Conservation (phyloP, 129 eudicot genomes). For the Chrysanthemum lavandulifolium region DNA sequence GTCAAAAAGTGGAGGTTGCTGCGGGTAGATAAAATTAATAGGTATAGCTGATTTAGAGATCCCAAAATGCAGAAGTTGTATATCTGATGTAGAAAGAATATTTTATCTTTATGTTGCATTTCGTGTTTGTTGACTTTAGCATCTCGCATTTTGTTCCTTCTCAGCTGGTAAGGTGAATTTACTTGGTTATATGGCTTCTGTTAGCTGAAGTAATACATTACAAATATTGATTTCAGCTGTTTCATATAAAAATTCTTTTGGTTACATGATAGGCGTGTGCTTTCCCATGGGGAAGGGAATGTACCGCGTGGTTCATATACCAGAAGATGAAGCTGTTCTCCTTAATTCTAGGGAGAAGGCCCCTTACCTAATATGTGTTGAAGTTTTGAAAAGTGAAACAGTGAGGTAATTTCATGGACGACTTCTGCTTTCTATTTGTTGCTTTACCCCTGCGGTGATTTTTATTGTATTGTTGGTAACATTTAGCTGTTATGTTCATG, state of each 20-base stretch:
- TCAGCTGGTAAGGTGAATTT: constrained; percentile 18
- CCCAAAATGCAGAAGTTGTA: too few species aligned
- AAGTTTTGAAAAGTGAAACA: constrained; percentile 82
- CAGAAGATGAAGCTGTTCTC: constrained; percentile 98
- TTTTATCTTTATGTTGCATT: background rate
- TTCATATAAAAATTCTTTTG: background rate
- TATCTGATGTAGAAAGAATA: too few species aligned
- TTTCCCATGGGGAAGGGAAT: constrained; percentile 97
- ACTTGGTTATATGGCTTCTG: constrained; percentile 8
- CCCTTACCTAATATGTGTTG: constrained; percentile 90
- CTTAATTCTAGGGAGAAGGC: constrained; percentile 97
- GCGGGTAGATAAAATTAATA: too few species aligned
- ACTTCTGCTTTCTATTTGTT: background rate
- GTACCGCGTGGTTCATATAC: constrained; percentile 93
- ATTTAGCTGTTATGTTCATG: background rate
- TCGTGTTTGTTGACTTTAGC: constrained; percentile 7
- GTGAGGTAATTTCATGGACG: constrained; percentile 50
- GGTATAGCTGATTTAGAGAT: too few species aligned
- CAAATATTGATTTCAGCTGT: constrained; percentile 20
- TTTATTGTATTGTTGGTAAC: constrained; percentile 11
- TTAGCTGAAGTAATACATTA: constrained; percentile 8
- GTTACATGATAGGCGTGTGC: constrained; percentile 64
- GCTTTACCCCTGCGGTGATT: background rate
- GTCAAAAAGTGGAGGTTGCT: too few species aligned
- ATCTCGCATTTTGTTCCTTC: background rate